Evolutionary conservation across 805 yeast genomes (phyloP), one percentile per base, ranked within the genome.

Genomic region (Wickerhamiella domercqiae): DNA sequence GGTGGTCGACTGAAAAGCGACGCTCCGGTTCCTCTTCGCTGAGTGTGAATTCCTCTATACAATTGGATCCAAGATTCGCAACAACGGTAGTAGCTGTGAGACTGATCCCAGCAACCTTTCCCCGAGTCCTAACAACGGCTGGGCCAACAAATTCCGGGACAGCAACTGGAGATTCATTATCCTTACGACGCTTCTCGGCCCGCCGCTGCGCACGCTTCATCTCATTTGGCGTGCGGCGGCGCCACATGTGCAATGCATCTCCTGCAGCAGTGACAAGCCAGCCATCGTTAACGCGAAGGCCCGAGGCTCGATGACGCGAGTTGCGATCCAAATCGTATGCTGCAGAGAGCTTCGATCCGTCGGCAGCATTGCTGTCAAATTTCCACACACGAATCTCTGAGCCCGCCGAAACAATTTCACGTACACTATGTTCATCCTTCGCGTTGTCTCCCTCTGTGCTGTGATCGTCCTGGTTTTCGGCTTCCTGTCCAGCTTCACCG

Each of bases 361-460:
- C 78, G 4, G 64, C 67, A 24, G 61, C 57, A 0, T 54, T 51
- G 21, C 79, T 54, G 51, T 80, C 73, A n/a, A 84, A 50, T 19
- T 59, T 56, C 97, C 97, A 90, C 6, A 86, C 66, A 54, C 81
- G 82, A 22, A 81, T 67, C 53, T 83, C 93, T 45, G 79, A 75
- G 45, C 81, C 84, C 50, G 73, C 70, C 32, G 94, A 86, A n/a
- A n/a, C n/a, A n/a, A n/a, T n/a, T n/a, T n/a, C n/a, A n/a, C n/a
- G n/a, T n/a, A n/a, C n/a, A n/a, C n/a, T n/a, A n/a, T n/a, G n/a
- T n/a, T n/a, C n/a, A n/a, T n/a, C n/a, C n/a, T n/a, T n/a, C n/a
- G n/a, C n/a, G n/a, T n/a, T n/a, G n/a, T n/a, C n/a, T n/a, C n/a
- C n/a, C n/a, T n/a, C n/a, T n/a, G n/a, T n/a, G n/a, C n/a, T n/a